phyloP scores from a whole-genome alignment of 179 eudicot genomes.

The Carnegiea gigantea region DNA sequence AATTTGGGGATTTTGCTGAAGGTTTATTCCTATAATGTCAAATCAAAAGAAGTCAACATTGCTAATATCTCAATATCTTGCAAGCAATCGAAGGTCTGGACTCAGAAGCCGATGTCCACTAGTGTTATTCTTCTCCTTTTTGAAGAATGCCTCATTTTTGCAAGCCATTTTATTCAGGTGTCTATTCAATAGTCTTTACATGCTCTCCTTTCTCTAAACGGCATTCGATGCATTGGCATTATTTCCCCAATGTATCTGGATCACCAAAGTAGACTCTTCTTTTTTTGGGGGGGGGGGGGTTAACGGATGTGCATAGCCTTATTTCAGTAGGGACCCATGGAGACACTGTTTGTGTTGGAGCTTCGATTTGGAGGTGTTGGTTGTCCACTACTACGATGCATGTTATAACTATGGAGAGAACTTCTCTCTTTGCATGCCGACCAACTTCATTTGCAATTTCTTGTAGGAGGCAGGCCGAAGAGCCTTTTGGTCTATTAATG shows the following conservation, averaged over 20 bases:
- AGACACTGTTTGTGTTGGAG: too few relatives aligned
- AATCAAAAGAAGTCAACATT: too few relatives aligned
- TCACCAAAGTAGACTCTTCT: too few relatives aligned
- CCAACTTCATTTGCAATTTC: too few relatives aligned
- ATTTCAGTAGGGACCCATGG: too few relatives aligned
- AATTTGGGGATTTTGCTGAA: neutral
- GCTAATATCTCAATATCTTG: neutral
- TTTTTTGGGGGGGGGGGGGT: too few relatives aligned
- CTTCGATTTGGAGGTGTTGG: too few relatives aligned
- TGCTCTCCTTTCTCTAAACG: too few relatives aligned
- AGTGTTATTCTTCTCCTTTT: neutral
- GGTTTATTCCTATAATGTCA: neutral
- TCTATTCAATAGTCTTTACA: neutral
- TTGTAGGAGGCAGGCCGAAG: constrained; percentile 88
- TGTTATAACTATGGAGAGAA: neutral
- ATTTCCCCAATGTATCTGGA: neutral
- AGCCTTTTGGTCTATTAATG: constrained; percentile 95
- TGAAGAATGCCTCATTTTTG: neutral
- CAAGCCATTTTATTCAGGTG: neutral
- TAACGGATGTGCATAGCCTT: too few relatives aligned
- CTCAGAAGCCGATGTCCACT: neutral
- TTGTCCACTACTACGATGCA: neutral
- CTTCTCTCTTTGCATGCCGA: neutral
- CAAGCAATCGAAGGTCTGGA: neutral
- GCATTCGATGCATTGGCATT: neutral